These are phyloP conservation scores for Trametes pubescens DNA, from an alignment of 1,284 basidiomycete genomes.

Conservation along the genomic window DNA sequence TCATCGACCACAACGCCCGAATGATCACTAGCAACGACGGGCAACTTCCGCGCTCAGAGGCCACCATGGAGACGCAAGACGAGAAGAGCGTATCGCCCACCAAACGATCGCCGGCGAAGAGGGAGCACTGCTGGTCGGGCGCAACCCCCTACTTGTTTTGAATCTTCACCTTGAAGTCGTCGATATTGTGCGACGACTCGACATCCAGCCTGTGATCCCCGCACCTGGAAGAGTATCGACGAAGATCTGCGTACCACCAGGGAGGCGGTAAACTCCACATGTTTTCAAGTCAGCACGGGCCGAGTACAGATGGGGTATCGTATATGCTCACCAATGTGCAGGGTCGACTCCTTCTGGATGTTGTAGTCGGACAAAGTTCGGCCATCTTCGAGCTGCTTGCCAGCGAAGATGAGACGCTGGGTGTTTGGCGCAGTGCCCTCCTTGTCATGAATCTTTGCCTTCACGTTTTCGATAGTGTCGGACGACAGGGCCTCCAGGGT, in stretches of 20 bases:
- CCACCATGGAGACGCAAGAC: slow-evolving; percentile 79
- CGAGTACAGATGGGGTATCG: too few relatives aligned
- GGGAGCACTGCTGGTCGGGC: slow-evolving; percentile 38
- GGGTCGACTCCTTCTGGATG: slow-evolving; percentile 45
- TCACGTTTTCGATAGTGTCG: slow-evolving; percentile 61
- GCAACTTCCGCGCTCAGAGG: slow-evolving; percentile 32
- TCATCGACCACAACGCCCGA: too few relatives aligned
- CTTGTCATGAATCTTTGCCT: slow-evolving; percentile 63
- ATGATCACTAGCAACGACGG: too few relatives aligned
- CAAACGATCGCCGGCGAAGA: slow-evolving; percentile 40
- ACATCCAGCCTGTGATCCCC: slow-evolving; percentile 40
- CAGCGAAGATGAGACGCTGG: slow-evolving; percentile 87
- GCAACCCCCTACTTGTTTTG: slow-evolving; percentile 42
- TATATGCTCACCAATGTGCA: slow-evolving; percentile 39
- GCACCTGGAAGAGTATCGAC: slow-evolving; percentile 42
- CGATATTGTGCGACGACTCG: slow-evolving; percentile 41
- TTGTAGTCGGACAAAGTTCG: slow-evolving; percentile 60
- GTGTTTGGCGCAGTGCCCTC: slow-evolving; percentile 84
- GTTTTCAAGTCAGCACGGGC: neutral
- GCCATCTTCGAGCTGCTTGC: slow-evolving; percentile 82
- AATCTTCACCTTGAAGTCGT: slow-evolving; percentile 42
- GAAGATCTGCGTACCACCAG: slow-evolving; percentile 42
- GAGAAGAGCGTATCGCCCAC: slow-evolving; percentile 42
- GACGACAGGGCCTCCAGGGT: slow-evolving; percentile 60
- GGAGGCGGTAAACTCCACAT: slow-evolving; percentile 41